A percentile compares a stretch with the other conserved stretches of the same genome.
Evolutionary conservation across 2,329 filamentous ascomycete genomes (phyloP).

Genomic region (Chrysosphaeria jannelii): DNA sequence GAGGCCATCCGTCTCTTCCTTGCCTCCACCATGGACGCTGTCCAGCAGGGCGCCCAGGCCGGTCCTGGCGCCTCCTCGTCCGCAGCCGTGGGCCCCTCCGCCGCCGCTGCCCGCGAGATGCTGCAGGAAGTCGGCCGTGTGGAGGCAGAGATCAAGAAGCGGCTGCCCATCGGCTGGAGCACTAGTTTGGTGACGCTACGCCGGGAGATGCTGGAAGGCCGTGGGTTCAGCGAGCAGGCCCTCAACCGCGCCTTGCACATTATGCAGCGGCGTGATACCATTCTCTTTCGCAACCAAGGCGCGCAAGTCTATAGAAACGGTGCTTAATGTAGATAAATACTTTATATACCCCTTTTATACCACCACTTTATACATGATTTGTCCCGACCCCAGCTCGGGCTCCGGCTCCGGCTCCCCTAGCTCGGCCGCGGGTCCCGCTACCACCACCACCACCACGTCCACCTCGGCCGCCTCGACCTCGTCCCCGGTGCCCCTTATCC

Average conservation of each 20-base stretch:
- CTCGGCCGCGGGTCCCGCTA: constrained; percentile 12
- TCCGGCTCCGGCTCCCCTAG: constrained; percentile 9
- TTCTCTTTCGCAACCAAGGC: constrained; percentile 52
- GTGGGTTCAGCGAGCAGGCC: constrained; percentile 66
- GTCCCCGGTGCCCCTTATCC: constrained; percentile 10
- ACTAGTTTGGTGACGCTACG: constrained; percentile 65
- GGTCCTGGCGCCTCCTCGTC: constrained; percentile 3
- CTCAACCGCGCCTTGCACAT: constrained; percentile 65
- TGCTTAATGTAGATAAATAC: too few relatives aligned
- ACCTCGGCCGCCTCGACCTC: constrained; percentile 9
- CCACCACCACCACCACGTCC: constrained; percentile 11
- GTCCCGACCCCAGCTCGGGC: not conserved
- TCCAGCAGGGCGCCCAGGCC: constrained; percentile 43
- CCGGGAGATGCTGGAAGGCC: constrained; percentile 73
- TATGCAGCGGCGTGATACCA: constrained; percentile 61
- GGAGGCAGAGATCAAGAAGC: constrained; percentile 62
- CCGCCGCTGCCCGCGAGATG: constrained; percentile 57
- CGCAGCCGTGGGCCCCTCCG: constrained; percentile 8
- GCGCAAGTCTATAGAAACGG: constrained; percentile 46
- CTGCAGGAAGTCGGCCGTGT: constrained; percentile 71
- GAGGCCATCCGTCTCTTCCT: constrained; percentile 93
- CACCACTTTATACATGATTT: not conserved
- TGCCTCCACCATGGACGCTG: constrained; percentile 90
- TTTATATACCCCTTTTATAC: not conserved
- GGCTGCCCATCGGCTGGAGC: constrained; percentile 84